phyloP scores from a whole-genome alignment of 345 rosid species.

The Aegle marmelos region DNA sequence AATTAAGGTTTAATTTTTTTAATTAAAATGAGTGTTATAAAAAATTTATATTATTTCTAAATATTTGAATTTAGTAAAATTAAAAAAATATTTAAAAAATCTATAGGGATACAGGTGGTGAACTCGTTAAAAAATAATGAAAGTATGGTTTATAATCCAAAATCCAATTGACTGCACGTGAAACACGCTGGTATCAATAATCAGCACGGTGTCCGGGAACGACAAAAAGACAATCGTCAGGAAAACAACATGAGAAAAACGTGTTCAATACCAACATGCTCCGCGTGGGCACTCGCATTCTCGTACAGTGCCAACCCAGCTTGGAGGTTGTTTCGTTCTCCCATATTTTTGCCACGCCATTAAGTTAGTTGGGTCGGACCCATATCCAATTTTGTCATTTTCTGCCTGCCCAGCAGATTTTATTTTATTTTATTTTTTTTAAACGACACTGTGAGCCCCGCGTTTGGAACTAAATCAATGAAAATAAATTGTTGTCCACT shows the following conservation, averaged over 20 bases:
- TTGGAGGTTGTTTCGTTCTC: neutral
- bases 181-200: constrained; percentile 19
- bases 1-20: no score
- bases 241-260: constrained; percentile 14
- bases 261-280: neutral
- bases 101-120: no score
- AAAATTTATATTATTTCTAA: no score
- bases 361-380: neutral
- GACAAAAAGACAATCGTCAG: constrained; percentile 36
- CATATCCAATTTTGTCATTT: neutral
- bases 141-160: neutral
- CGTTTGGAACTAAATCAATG: no score
- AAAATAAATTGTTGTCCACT: constrained; percentile 14
- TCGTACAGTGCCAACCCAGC: constrained; percentile 17
- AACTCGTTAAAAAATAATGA: no score
- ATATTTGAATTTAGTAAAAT: no score
- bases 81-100: neutral
- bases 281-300: constrained; percentile 20
- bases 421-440: no score
- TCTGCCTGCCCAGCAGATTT: neutral
- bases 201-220: neutral
- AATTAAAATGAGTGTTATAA: no score
- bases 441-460: neutral
- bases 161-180: constrained; percentile 27
- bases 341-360: constrained; percentile 21